phyloP scores from a whole-genome alignment of 306 rosid genomes.

The Heteromeles arbutifolia region DNA sequence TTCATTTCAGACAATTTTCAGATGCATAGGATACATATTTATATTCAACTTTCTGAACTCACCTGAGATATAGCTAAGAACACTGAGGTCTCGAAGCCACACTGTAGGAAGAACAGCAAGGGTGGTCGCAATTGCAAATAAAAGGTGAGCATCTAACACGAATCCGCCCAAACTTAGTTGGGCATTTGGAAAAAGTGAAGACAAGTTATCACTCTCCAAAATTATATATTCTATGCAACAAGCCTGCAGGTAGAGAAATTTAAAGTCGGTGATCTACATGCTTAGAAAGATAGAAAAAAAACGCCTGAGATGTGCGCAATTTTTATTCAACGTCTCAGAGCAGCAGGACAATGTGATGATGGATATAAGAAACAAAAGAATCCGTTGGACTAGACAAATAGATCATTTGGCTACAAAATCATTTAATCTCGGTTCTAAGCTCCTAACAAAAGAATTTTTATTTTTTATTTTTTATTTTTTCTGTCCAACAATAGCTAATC shows the following conservation, averaged over 20 bases:
- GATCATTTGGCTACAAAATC: not conserved
- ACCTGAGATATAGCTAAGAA: conserved; percentile 96
- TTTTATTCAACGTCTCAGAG: not conserved
- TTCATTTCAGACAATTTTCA: not conserved
- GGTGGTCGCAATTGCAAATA: conserved; percentile 69
- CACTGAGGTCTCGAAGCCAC: conserved; percentile 85
- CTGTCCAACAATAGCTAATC: not conserved
- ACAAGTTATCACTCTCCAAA: conserved; percentile 90
- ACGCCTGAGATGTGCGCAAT: not conserved
- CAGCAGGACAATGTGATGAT: not conserved
- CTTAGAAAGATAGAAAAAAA: not conserved
- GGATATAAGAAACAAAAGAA: not conserved
- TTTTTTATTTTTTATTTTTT: not conserved
- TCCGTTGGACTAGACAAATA: not conserved
- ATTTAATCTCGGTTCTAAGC: not conserved
- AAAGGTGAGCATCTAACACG: conserved; percentile 40
- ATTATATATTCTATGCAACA: conserved; percentile 92
- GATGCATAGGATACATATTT: not conserved
- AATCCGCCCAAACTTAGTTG: conserved; percentile 53
- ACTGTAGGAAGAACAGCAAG: conserved; percentile 97
- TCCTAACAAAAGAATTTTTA: not conserved
- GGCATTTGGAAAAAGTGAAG: conserved; percentile 86
- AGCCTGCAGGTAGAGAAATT: conserved; percentile 47
- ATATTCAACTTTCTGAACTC: not conserved
- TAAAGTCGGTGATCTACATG: conserved; percentile 17